Evolutionary conservation across 768 basidiomycete species (phyloP), one percentile per base, ranked within the genome.

Genomic region (Tremella mesenterica): DNA sequence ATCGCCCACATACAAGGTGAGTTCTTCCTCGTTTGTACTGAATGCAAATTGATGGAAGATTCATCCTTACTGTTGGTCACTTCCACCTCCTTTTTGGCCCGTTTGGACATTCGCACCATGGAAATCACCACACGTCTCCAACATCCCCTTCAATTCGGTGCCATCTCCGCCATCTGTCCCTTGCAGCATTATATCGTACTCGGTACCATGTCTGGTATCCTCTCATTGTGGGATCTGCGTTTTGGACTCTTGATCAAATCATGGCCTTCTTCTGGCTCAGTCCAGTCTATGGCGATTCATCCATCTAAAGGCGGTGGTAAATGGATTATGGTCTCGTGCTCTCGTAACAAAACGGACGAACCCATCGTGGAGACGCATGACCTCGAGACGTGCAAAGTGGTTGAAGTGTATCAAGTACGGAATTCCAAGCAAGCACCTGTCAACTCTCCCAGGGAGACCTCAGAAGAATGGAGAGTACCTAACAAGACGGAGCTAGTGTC

Each of bases 211-310:
- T 81, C 80, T 1, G 95, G 93, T 4, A 81, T 85, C 13, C 75
- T 97, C 12, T 83, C 86, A 0, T 78, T 99, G 2, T 99, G 92
- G 91, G 95, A 99, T 74, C 82, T 89, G 38, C 85, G 93, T 9
- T 99, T 97, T 61, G 91, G 92, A 1, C 76, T 96, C 18, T 76
- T 85, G 3, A 77, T 97, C 58, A 86, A 86, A 70, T 87, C 83
- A 55, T 96, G 93, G 92, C 81, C 83, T 64, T 83, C 83, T 6
- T 83, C 83, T 9, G 63, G 72, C 16, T 38, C n/a, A 21, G 39
- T 64, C 44, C 60, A 61, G 30, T 48, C 59, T 64, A 83, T 84
- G 58, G 79, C 78, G 12, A 76, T 91, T 0, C 93, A 97, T 63
- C 93, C 92, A 0, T 81, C 84, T 0, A 87, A 83, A 65, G 90